Evolutionary conservation across 129 eudicot species (phyloP).

Genomic region (Glebionis coronaria): DNA sequence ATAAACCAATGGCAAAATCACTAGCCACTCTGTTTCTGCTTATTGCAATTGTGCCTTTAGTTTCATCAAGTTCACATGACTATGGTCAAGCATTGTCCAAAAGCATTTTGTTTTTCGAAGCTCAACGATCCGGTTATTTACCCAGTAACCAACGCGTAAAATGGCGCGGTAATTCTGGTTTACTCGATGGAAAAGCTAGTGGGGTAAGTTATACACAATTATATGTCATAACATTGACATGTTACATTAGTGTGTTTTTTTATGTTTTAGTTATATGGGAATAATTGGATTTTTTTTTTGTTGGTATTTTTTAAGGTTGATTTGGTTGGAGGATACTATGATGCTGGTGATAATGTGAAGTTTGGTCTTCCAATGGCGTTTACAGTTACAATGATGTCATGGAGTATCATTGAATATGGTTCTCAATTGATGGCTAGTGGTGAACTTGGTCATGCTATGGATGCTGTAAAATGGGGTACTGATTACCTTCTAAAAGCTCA

Average conservation of each 20-base stretch:
- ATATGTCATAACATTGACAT: not conserved
- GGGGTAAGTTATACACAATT: conserved; percentile 50
- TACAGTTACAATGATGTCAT: conserved; percentile 95
- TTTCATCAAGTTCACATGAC: conserved; percentile 58
- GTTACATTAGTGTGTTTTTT: too few species aligned
- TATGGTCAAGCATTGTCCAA: conserved; percentile 79
- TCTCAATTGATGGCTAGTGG: conserved; percentile 80
- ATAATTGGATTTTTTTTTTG: not conserved
- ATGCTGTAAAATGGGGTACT: conserved; percentile 96
- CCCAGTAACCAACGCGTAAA: conserved; percentile 69
- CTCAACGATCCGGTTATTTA: conserved; percentile 94
- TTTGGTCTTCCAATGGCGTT: conserved; percentile 98
- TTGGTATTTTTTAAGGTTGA: conserved; percentile 52
- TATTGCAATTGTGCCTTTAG: conserved; percentile 40
- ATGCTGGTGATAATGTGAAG: conserved; percentile 98
- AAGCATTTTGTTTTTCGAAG: conserved; percentile 89
- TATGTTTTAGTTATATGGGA: not conserved
- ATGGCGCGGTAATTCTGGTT: conserved; percentile 91
- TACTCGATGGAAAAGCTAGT: conserved; percentile 70
- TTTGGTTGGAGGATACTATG: conserved; percentile 98
- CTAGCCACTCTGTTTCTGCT: conserved; percentile 50
- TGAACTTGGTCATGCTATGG: conserved; percentile 75
- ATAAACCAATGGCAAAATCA: conserved; percentile 54
- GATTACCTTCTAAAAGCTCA: conserved; percentile 95
- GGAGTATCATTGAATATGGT: conserved; percentile 94